phyloP scores from a whole-genome alignment of 2,329 filamentous ascomycete genomes.

The Pleomassaria siparia region DNA sequence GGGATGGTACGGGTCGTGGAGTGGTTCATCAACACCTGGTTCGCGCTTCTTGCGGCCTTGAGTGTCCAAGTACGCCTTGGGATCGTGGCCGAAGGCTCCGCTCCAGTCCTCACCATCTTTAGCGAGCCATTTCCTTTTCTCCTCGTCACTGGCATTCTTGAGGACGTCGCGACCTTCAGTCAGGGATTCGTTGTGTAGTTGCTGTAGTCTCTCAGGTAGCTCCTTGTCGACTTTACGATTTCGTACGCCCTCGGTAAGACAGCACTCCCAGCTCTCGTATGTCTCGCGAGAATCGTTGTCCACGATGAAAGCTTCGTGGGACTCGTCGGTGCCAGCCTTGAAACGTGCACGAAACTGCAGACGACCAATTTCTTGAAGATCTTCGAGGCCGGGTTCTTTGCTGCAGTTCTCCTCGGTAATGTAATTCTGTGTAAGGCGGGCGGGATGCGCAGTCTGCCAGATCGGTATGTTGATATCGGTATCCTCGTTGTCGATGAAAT shows the following conservation, averaged over 20 bases:
- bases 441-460: slow-evolving; percentile 76
- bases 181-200: slow-evolving; percentile 79
- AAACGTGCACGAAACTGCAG: slow-evolving; percentile 80
- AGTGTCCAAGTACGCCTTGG: slow-evolving; percentile 59
- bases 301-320: slow-evolving; percentile 78
- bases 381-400: slow-evolving; percentile 69
- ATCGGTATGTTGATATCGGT: slow-evolving; percentile 83
- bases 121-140: slow-evolving; percentile 75
- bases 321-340: slow-evolving; percentile 85
- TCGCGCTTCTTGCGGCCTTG: slow-evolving; percentile 58
- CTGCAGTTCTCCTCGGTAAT: slow-evolving; percentile 77
- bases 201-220: slow-evolving; percentile 69
- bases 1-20: slow-evolving; percentile 55
- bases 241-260: slow-evolving; percentile 82
- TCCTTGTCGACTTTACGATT: slow-evolving; percentile 69
- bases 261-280: slow-evolving; percentile 92
- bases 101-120: slow-evolving; percentile 85
- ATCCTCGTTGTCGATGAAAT: slow-evolving; percentile 78
- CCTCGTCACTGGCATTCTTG: slow-evolving; percentile 68
- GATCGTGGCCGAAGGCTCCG: slow-evolving; percentile 80
- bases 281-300: slow-evolving; percentile 91
- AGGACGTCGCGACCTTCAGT: slow-evolving; percentile 80
- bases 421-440: slow-evolving; percentile 86
- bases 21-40: slow-evolving; percentile 55
- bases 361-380: slow-evolving; percentile 78